These are phyloP conservation scores for Durotheca rogersii DNA, from an alignment of 495 filamentous ascomycete species.

Conservation along the genomic window DNA sequence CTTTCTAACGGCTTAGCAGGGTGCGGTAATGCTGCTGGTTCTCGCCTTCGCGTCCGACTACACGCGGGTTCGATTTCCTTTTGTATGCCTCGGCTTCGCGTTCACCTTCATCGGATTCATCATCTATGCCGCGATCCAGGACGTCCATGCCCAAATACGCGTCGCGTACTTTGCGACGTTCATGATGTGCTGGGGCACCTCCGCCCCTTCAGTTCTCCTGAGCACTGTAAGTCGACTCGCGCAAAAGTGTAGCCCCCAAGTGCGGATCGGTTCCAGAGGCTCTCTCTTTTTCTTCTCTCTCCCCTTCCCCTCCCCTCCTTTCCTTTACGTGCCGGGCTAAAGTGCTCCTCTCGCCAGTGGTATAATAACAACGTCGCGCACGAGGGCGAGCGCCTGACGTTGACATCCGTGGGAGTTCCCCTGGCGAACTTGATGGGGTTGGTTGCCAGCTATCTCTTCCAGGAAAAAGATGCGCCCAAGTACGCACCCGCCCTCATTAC, in stretches of 20 bases:
- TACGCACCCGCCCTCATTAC: slow-evolving; percentile 74
- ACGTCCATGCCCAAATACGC: slow-evolving; percentile 57
- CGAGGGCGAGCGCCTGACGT: slow-evolving; percentile 67
- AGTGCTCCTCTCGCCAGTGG: slow-evolving; percentile 44
- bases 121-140: slow-evolving; percentile 65
- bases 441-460: slow-evolving; percentile 73
- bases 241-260: not conserved
- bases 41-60: slow-evolving; percentile 68
- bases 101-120: slow-evolving; percentile 76
- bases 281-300: not conserved
- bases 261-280: not conserved
- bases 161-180: slow-evolving; percentile 77
- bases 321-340: not conserved
- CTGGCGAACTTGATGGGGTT: slow-evolving; percentile 82
- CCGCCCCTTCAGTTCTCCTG: slow-evolving; percentile 56
- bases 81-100: slow-evolving; percentile 70
- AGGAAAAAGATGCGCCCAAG: slow-evolving; percentile 66
- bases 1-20: slow-evolving; percentile 39
- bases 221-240: slow-evolving; percentile 43
- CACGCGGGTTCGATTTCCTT: slow-evolving; percentile 66
- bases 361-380: slow-evolving; percentile 82
- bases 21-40: slow-evolving; percentile 67
- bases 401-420: slow-evolving; percentile 74
- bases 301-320: not conserved
- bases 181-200: slow-evolving; percentile 78